A percentile compares a stretch with the other conserved stretches of the same genome.
Conservation (phyloP, 1,139 yeast species). For the Pichia kudriavzevii region DNA sequence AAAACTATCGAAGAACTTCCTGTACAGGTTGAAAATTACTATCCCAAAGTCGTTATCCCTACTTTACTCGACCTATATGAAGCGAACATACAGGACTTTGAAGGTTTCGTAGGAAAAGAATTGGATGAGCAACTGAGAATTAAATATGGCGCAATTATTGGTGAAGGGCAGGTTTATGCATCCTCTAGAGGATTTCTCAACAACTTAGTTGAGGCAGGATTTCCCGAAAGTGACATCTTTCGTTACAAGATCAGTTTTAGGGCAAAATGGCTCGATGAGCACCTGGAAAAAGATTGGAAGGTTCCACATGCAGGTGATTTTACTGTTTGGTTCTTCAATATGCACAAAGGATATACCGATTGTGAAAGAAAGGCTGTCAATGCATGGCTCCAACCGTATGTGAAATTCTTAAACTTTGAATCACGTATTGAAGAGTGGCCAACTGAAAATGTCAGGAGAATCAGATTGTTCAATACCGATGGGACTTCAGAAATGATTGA, state of each 20-base stretch:
- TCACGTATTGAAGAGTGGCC: slow-evolving; percentile 26
- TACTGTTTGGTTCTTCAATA: slow-evolving; percentile 29
- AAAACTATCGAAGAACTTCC: slow-evolving; percentile 22
- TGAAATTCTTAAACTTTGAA: slow-evolving; percentile 23
- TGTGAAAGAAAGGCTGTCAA: slow-evolving; percentile 22
- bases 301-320: slow-evolving; percentile 33
- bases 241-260: slow-evolving; percentile 31
- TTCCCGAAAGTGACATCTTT: slow-evolving; percentile 25
- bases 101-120: slow-evolving; percentile 13
- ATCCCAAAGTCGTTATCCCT: slow-evolving; percentile 28
- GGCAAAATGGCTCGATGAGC: slow-evolving; percentile 27
- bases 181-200: slow-evolving; percentile 31
- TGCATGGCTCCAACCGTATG: slow-evolving; percentile 27
- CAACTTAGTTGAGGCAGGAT: slow-evolving; percentile 23
- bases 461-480: slow-evolving; percentile 24
- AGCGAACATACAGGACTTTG: slow-evolving; percentile 16
- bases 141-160: slow-evolving; percentile 31
- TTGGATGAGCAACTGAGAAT: slow-evolving; percentile 21
- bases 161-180: slow-evolving; percentile 35
- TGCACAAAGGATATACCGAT: slow-evolving; percentile 24
- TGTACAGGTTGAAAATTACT: slow-evolving; percentile 31
- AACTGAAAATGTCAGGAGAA: slow-evolving; percentile 19
- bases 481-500: slow-evolving; percentile 24
- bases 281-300: slow-evolving; percentile 21
- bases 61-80: slow-evolving; percentile 28